phyloP scores from a whole-genome alignment of 73 alveolate genomes.

The Paramecium sexaurelia region DNA sequence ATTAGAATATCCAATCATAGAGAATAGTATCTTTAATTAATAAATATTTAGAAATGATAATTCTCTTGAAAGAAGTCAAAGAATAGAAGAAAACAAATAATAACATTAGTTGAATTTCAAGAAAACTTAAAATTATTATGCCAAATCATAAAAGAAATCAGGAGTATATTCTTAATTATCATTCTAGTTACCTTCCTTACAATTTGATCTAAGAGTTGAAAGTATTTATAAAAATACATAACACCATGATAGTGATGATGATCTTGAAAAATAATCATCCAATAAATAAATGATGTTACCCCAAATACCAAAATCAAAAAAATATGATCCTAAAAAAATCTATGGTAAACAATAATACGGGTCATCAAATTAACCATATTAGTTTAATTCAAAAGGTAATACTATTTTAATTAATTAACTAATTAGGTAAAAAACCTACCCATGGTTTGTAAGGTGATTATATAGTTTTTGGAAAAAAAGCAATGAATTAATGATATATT shows the following conservation, averaged over 20 bases:
- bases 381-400: neutral
- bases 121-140: constrained; percentile 23
- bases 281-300: constrained; percentile 44
- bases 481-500: constrained; percentile 20
- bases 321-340: constrained; percentile 50
- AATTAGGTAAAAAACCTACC: neutral
- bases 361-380: neutral
- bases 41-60: neutral
- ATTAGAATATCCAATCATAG: constrained; percentile 29
- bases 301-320: neutral
- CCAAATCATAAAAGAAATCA: constrained; percentile 23
- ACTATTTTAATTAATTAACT: neutral
- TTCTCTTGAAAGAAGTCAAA: neutral
- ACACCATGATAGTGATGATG: constrained; percentile 46
- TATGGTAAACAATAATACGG: neutral
- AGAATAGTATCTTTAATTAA: neutral
- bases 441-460: constrained; percentile 11
- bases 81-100: neutral
- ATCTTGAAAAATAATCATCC: constrained; percentile 9
- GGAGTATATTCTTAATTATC: neutral
- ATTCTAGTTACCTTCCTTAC: neutral
- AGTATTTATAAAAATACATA: constrained; percentile 35
- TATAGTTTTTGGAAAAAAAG: constrained; percentile 32
- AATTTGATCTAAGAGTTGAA: constrained; percentile 39
- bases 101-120: neutral